A percentile compares a stretch with the other conserved stretches of the same genome.
These are phyloP conservation scores for Aspergillus sp. DNA, from an alignment of 2,329 filamentous ascomycete genomes.

Conservation along the genomic window DNA sequence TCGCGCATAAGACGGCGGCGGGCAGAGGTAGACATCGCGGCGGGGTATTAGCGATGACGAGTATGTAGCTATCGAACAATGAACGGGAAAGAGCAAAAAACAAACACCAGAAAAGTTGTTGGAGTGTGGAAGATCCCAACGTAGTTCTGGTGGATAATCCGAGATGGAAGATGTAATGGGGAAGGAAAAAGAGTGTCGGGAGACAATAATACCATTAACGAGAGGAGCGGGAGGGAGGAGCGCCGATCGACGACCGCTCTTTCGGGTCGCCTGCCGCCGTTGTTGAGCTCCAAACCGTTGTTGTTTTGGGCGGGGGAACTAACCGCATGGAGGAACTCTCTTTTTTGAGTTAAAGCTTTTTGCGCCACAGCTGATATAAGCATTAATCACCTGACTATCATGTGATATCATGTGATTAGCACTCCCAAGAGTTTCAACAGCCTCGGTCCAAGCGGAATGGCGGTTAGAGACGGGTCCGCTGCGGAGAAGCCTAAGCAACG, in stretches of 20 bases:
- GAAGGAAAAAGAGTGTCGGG: not conserved
- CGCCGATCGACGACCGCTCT: too few relatives aligned
- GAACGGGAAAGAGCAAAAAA: not conserved
- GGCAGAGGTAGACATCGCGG: conserved; percentile 82
- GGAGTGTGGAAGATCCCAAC: too few relatives aligned
- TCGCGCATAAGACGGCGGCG: conserved; percentile 97
- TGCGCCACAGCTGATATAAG: conserved; percentile 1
- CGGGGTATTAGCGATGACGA: conserved; percentile 7
- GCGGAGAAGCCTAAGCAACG: conserved; percentile 5
- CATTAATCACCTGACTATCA: conserved; percentile 6
- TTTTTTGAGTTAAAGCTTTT: not conserved
- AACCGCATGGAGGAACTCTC: conserved; percentile 13
- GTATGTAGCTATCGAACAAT: conserved; percentile 3
- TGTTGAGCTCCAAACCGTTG: not conserved
- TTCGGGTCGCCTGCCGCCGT: too few relatives aligned
- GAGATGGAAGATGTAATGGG: not conserved
- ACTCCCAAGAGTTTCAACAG: conserved; percentile 3
- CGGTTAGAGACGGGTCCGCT: conserved; percentile 19
- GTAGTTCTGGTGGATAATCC: too few relatives aligned
- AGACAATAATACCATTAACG: too few relatives aligned
- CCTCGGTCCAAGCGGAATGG: conserved; percentile 25
- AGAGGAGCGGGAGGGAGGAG: too few relatives aligned
- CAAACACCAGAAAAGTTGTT: too few relatives aligned
- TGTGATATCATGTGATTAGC: conserved; percentile 3
- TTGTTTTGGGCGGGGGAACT: conserved; percentile 10